These are phyloP conservation scores for Macaranga tanarius DNA, from an alignment of 441 rosid genomes.

Conservation along the genomic window DNA sequence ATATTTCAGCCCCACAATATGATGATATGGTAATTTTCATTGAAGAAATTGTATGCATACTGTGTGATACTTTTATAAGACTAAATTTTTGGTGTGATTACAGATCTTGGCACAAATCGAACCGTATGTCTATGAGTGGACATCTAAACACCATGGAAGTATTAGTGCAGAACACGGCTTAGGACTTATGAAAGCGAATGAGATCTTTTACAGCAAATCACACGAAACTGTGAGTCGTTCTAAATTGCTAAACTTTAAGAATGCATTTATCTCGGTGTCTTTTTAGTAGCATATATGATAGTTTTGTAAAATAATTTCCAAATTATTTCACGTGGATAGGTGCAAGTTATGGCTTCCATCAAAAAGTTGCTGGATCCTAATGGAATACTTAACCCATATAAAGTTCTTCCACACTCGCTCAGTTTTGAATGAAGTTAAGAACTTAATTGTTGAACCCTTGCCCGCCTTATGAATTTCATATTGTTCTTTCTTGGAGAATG, in stretches of 20 bases:
- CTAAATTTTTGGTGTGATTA: background rate
- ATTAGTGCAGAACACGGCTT: slow-evolving; percentile 95
- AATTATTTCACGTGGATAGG: slow-evolving; percentile 39
- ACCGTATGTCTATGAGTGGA: slow-evolving; percentile 94
- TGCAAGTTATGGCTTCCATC: slow-evolving; percentile 70
- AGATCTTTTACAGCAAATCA: slow-evolving; percentile 79
- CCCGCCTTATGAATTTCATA: slow-evolving; percentile 3
- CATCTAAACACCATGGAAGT: slow-evolving; percentile 83
- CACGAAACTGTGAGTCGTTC: slow-evolving; percentile 57
- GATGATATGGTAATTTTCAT: slow-evolving; percentile 52
- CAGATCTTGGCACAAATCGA: slow-evolving; percentile 82
- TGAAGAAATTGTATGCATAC: background rate
- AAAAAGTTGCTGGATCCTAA: slow-evolving; percentile 77
- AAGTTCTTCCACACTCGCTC: slow-evolving; percentile 65
- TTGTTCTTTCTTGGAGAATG: background rate
- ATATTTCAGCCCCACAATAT: slow-evolving; percentile 66
- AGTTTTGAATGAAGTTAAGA: slow-evolving; percentile 34
- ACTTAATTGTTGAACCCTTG: slow-evolving; percentile 11
- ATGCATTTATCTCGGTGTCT: background rate
- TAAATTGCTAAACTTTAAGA: background rate
- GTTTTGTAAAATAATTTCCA: slow-evolving; percentile 8
- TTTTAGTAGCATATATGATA: background rate
- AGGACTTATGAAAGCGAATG: slow-evolving; percentile 91
- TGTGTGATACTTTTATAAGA: background rate
- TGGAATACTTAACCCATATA: slow-evolving; percentile 82